phyloP scores from a whole-genome alignment of 768 basidiomycete species.

The Lactarius hatsudake region DNA sequence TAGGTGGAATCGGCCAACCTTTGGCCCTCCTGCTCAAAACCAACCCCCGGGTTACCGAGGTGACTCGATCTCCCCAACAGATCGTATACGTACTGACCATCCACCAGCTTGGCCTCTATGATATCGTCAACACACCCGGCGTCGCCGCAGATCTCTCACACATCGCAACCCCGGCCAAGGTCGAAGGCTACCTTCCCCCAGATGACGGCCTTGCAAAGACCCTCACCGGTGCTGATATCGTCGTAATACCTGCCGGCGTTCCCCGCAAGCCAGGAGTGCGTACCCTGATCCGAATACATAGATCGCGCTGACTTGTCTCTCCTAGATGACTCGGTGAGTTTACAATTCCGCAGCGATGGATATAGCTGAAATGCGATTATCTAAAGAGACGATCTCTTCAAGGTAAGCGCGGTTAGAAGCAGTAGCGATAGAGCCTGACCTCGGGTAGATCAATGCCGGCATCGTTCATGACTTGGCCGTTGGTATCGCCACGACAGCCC shows the following conservation, averaged over 20 bases:
- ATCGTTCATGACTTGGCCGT: slow-evolving; percentile 93
- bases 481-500: slow-evolving; percentile 77
- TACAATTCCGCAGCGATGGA: slow-evolving; percentile 1
- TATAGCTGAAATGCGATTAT: slow-evolving; percentile 10
- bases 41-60: slow-evolving; percentile 79
- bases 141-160: slow-evolving; percentile 95
- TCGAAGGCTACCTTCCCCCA: slow-evolving; percentile 74
- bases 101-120: slow-evolving; percentile 76
- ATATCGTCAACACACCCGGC: slow-evolving; percentile 98
- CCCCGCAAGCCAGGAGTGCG: slow-evolving; percentile 92
- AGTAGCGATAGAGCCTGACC: neutral
- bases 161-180: slow-evolving; percentile 85
- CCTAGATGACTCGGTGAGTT: slow-evolving; percentile 51
- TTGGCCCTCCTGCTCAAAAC: slow-evolving; percentile 88
- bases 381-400: slow-evolving; percentile 92
- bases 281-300: slow-evolving; percentile 24
- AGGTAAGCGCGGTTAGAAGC: slow-evolving; percentile 46
- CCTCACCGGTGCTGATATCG: slow-evolving; percentile 81
- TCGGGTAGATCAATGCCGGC: slow-evolving; percentile 86
- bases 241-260: slow-evolving; percentile 95
- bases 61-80: slow-evolving; percentile 30
- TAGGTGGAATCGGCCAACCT: slow-evolving; percentile 97
- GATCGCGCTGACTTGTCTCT: neutral
- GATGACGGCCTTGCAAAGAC: slow-evolving; percentile 81
- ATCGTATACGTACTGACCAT: neutral